phyloP scores from a whole-genome alignment of 441 rosid genomes.

The Gossypium aridum region DNA sequence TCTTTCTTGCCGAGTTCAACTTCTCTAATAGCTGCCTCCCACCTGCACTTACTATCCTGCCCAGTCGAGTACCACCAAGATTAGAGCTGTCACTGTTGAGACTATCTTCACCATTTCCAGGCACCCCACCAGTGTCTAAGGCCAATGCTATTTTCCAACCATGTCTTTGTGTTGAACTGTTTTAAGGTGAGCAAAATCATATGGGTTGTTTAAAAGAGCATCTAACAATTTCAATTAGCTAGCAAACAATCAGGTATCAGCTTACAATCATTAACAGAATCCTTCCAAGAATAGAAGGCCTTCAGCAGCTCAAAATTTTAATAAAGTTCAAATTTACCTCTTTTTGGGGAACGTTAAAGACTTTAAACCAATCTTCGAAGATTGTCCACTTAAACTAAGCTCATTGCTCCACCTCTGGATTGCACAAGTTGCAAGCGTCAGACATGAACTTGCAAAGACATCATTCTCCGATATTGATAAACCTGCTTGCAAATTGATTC shows the following conservation, averaged over 20 bases:
- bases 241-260: not conserved
- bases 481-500: conserved; percentile 27
- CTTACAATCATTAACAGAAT: not conserved
- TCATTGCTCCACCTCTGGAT: conserved; percentile 25
- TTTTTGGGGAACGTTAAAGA: conserved; percentile 22
- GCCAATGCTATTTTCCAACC: conserved; percentile 58
- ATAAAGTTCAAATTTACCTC: conserved; percentile 24
- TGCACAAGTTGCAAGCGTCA: conserved; percentile 23
- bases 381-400: conserved; percentile 25
- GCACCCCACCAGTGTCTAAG: conserved; percentile 66
- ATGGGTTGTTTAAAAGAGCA: conserved; percentile 1
- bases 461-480: conserved; percentile 28
- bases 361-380: conserved; percentile 28
- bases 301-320: not conserved
- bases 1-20: conserved; percentile 74
- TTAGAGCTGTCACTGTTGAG: conserved; percentile 42
- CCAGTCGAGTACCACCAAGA: conserved; percentile 75
- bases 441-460: conserved; percentile 26
- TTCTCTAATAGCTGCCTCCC: conserved; percentile 71
- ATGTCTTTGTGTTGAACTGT: conserved; percentile 40
- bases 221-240: not conserved
- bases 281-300: not conserved
- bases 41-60: conserved; percentile 79
- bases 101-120: conserved; percentile 55
- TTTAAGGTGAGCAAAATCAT: not conserved